Conservation (phyloP, 75 land plant genomes). For the Picea sitchensis region DNA sequence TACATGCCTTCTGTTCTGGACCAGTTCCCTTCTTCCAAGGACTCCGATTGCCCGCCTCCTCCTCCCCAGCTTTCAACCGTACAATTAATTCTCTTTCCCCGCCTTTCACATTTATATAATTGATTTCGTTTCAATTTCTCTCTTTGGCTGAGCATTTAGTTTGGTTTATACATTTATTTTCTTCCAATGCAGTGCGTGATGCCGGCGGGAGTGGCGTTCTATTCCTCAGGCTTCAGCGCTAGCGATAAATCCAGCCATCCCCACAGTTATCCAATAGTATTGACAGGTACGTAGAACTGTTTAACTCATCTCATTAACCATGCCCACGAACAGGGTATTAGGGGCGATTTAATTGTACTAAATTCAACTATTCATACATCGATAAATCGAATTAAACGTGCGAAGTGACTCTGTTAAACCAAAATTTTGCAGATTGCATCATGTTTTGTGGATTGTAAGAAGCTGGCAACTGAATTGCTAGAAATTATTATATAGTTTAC, state of each 20-base stretch:
- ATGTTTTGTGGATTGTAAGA: background rate
- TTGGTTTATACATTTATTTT: background rate
- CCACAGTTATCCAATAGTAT: conserved; percentile 88
- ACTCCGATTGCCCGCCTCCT: conserved; percentile 58
- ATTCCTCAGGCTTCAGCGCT: conserved; percentile 57
- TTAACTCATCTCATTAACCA: too few relatives aligned
- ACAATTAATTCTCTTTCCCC: background rate
- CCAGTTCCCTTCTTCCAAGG: conserved; percentile 70
- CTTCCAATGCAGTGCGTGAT: conserved; percentile 75
- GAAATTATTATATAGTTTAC: background rate
- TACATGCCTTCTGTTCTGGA: conserved; percentile 83
- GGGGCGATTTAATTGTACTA: too few relatives aligned
- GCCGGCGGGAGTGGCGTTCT: conserved; percentile 87
- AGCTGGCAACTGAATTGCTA: background rate
- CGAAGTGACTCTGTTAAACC: too few relatives aligned
- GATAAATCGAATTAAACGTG: too few relatives aligned
- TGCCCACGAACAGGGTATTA: too few relatives aligned
- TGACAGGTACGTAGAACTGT: conserved; percentile 56
- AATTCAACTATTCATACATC: too few relatives aligned
- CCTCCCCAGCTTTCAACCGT: conserved; percentile 97
- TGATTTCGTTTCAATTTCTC: background rate
- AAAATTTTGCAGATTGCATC: background rate
- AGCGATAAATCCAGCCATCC: conserved; percentile 63
- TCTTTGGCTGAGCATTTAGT: background rate
- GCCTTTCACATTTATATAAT: background rate